phyloP scores from a whole-genome alignment of 2,329 filamentous ascomycete species.

The Zymoseptoria tritici region DNA sequence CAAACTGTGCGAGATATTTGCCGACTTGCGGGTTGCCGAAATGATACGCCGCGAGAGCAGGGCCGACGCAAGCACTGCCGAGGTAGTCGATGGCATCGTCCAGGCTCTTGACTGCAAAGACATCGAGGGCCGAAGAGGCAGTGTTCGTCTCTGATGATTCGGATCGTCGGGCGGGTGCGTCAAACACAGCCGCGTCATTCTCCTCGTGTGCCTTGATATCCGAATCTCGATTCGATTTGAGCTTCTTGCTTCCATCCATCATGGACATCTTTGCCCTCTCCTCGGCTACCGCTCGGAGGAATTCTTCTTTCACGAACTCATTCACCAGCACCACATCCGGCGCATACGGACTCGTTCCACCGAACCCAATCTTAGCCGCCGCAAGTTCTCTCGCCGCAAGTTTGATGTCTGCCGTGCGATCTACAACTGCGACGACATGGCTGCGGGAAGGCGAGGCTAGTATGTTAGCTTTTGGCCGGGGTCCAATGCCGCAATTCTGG shows the following conservation, averaged over 20 bases:
- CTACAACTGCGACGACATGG: conserved; percentile 50
- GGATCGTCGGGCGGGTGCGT: conserved; percentile 12
- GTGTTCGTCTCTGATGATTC: conserved; percentile 30
- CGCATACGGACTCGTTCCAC: conserved; percentile 52
- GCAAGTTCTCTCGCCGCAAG: conserved; percentile 48
- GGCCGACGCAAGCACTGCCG: conserved; percentile 12
- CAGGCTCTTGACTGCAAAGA: conserved; percentile 44
- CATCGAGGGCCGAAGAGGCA: conserved; percentile 35
- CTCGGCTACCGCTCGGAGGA: conserved; percentile 44
- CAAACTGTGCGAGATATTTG: conserved; percentile 55
- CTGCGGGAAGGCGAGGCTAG: conserved; percentile 30
- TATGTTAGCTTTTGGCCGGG: conserved; percentile 20
- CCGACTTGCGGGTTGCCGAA: conserved; percentile 45
- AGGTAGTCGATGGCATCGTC: conserved; percentile 49
- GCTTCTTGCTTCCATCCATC: neutral
- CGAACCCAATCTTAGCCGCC: conserved; percentile 47
- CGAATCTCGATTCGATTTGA: neutral
- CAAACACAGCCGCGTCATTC: conserved; percentile 18
- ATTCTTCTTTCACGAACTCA: conserved; percentile 51
- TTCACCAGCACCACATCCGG: conserved; percentile 59
- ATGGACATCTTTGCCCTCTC: conserved; percentile 29
- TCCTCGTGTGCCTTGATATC: conserved; percentile 7
- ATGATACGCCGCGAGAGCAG: conserved; percentile 44
- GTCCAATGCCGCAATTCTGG: conserved; percentile 23
- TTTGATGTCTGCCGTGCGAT: conserved; percentile 50